Conservation (phyloP, 805 yeast species). For the Jamesozyma gamospora region DNA sequence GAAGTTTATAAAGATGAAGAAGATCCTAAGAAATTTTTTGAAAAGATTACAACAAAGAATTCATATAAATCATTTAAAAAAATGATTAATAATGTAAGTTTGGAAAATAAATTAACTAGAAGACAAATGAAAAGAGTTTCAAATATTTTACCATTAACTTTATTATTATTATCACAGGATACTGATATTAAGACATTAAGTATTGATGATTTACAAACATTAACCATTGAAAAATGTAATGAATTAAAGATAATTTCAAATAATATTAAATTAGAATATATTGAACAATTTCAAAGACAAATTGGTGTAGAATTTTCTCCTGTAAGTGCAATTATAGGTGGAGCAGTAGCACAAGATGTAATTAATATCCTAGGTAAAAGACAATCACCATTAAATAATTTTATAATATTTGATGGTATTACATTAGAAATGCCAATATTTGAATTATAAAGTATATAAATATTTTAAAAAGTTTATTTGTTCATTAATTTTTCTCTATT, state of each 20-base stretch:
- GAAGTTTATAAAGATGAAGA: conserved; percentile 27
- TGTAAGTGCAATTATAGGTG: conserved; percentile 80
- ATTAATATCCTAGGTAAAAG: conserved; percentile 69
- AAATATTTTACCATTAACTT: conserved; percentile 39
- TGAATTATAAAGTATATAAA: conserved; percentile 22
- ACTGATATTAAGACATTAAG: conserved; percentile 7
- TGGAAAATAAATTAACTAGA: conserved; percentile 28
- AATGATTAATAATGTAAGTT: conserved; percentile 29
- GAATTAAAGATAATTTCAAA: conserved; percentile 39
- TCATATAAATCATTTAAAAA: conserved; percentile 31
- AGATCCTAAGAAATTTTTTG: conserved; percentile 30
- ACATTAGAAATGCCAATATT: conserved; percentile 71
- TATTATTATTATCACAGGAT: conserved; percentile 42
- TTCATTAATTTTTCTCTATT: background rate
- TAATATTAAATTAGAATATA: conserved; percentile 32
- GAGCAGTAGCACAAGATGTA: conserved; percentile 81
- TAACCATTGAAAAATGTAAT: conserved; percentile 15
- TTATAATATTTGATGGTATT: conserved; percentile 65
- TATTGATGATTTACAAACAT: conserved; percentile 9
- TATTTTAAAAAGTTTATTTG: background rate
- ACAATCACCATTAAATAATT: conserved; percentile 75
- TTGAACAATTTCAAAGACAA: conserved; percentile 38
- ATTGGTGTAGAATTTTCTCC: conserved; percentile 63
- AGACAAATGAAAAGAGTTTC: conserved; percentile 26
- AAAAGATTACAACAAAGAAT: conserved; percentile 32